Evolutionary conservation across 345 rosid species (phyloP), one percentile per base, ranked within the genome.

Genomic region (Brassica cretica): DNA sequence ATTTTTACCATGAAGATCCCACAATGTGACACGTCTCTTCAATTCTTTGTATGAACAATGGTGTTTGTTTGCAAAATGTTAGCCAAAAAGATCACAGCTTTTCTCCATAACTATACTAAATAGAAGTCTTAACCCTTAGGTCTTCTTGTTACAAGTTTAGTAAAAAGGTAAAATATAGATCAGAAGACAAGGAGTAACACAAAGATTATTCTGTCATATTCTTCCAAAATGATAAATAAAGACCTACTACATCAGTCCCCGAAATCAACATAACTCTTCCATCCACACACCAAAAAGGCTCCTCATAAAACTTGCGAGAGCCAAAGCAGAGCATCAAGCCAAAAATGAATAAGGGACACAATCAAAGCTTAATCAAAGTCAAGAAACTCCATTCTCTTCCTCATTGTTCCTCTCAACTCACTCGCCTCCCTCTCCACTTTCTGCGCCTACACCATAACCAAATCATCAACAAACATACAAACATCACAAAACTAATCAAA

Each of bases 341-440:
- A 44, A 10, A 33, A 64, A 75, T 70, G 18, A 41, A 37, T 61
- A 46, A 2, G 25, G 5, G 3, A 2, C 35, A 55, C 30, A 61
- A 15, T 67, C 70, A 9, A 4, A 59, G 44, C 39, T 84, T 89
- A 95, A 63, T 95, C 99, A 78, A 95, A 78, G 84, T 93, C 98
- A 72, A 93, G 94, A 77, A 95, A 95, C 87, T 95, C 99, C 99
- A 95, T 91, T 84, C 96, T 87, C 83, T 88, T 93, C 90, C 98
- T 87, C 96, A 95, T 91, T 35, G 97, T 85, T 67, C 99, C 98
- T 80, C 90, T 89, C 3, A 95, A 90, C 80, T 91, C 97, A 18
- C 91, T 80, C 5, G 97, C 97, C 32, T 93, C 97, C 82, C 93
- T 90, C 85, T 91, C 98, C 9, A 88, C 96, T 78, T 93, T 95